A percentile compares a stretch with the other conserved stretches of the same genome.
phyloP scores from a whole-genome alignment of 441 rosid species.

The Hypseocharis bilobata region DNA sequence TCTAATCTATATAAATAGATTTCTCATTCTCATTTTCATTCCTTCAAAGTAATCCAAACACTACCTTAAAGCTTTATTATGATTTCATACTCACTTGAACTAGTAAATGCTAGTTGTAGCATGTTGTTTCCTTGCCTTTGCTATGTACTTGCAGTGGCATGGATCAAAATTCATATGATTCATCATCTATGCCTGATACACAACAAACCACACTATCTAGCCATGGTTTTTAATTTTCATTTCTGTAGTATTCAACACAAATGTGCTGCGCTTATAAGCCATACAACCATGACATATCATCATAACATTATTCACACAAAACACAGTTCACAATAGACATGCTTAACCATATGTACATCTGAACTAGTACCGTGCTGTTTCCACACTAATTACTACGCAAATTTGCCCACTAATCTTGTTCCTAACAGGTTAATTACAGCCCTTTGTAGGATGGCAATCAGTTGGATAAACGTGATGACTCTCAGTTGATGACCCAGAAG shows the following conservation, averaged over 20 bases:
- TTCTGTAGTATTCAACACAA: neutral
- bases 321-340: too few relatives aligned
- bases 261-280: neutral
- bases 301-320: too few relatives aligned
- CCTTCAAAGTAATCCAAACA: too few relatives aligned
- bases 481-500: slow-evolving; percentile 26
- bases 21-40: too few relatives aligned
- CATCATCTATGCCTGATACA: neutral
- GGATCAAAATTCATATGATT: neutral
- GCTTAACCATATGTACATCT: neutral
- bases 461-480: slow-evolving; percentile 21
- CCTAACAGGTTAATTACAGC: slow-evolving; percentile 6
- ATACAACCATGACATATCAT: neutral
- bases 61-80: too few relatives aligned
- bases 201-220: neutral
- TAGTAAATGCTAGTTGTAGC: too few relatives aligned
- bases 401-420: neutral
- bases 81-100: too few relatives aligned
- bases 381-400: neutral
- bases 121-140: too few relatives aligned
- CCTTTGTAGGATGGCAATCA: slow-evolving; percentile 21
- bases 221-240: neutral
- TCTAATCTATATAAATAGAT: too few relatives aligned
- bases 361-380: neutral
- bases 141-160: neutral